Evolutionary conservation across 345 rosid genomes (phyloP), one percentile per base, ranked within the genome.

Genomic region (Populus simonii): DNA sequence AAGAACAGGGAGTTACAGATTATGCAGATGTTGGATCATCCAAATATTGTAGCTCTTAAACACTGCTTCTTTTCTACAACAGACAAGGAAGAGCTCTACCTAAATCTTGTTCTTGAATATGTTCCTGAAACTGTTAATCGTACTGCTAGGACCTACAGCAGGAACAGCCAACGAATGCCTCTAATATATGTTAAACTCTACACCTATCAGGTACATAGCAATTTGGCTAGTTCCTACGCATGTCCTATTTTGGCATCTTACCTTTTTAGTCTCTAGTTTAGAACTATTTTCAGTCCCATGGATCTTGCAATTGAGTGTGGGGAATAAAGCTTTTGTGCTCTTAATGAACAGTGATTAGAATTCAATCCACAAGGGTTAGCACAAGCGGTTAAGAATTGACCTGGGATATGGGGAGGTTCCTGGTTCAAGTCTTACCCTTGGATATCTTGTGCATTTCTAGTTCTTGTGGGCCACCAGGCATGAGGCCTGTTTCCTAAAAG

Each of bases 1-100:
- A 96, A 96, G 90, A 96, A 96, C 75, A 88, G 99, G 85, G 98
- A 95, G 79, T 81, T 95, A 62, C 96, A 92, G 88, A 93, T 92
- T 33, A 95, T 95, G 96, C 88, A 90, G 81, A 89, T 96, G 96
- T 81, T 96, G 83, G 84, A 93, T 81, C 98, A 96, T 89, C 98
- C 94, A 67, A 96, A 96, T 88, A 86, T 92, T 18, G 98, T 93
- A 80, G 84, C 88, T 68, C 96, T 93, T 68, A 92, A 93, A 84
- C 96, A 93, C 75, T 90, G 89, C 80, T 96, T 96, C 91, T 96
- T 91, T 82, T 96, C 98, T 13, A 93, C 96, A 11, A 92, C 98
- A 10, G 94, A 96, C 85, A 92, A 92, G 87, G 97, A 96, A 77
- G 98, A 93, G 84, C 91, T 96, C 72, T 96, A 96, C 84, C 90